These are phyloP conservation scores for Paecilomyces dactylethromorphus DNA, from an alignment of 2,329 filamentous ascomycete species.

Conservation along the genomic window DNA sequence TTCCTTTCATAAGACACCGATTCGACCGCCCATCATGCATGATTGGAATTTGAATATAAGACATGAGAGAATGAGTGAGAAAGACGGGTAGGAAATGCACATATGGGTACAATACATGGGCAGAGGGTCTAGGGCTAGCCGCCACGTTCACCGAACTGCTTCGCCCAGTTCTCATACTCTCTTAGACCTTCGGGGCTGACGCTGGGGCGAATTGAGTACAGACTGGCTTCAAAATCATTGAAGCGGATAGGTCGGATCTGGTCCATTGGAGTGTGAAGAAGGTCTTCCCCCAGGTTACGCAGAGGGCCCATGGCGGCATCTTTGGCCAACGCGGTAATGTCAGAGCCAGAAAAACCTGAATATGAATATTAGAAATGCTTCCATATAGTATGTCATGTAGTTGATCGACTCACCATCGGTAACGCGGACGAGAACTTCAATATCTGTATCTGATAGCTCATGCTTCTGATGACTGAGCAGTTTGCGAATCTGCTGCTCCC, in stretches of 20 bases:
- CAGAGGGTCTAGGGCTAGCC: conserved; percentile 44
- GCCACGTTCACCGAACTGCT: conserved; percentile 84
- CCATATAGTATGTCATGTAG: neutral
- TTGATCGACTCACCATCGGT: conserved; percentile 64
- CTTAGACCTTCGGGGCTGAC: conserved; percentile 79
- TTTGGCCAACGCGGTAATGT: conserved; percentile 94
- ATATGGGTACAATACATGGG: neutral
- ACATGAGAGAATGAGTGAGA: conserved; percentile 1
- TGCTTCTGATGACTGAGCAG: conserved; percentile 86
- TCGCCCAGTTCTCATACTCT: conserved; percentile 91
- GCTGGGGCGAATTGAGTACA: conserved; percentile 79
- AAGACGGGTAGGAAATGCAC: neutral
- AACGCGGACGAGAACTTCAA: conserved; percentile 64
- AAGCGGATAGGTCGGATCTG: conserved; percentile 83
- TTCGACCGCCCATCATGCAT: neutral
- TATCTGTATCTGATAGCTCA: conserved; percentile 63
- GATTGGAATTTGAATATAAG: neutral
- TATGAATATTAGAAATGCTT: neutral
- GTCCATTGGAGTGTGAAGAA: conserved; percentile 88
- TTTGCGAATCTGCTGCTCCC: conserved; percentile 70
- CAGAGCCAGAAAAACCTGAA: conserved; percentile 93
- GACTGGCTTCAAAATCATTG: conserved; percentile 74
- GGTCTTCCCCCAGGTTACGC: conserved; percentile 78
- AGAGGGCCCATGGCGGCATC: conserved; percentile 97
- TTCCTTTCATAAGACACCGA: neutral